A percentile compares a stretch with the other conserved stretches of the same genome.
Conservation (phyloP, 225 moss, liverwort and hornwort species). For the Bryoerythrophyllum caledonicum region DNA sequence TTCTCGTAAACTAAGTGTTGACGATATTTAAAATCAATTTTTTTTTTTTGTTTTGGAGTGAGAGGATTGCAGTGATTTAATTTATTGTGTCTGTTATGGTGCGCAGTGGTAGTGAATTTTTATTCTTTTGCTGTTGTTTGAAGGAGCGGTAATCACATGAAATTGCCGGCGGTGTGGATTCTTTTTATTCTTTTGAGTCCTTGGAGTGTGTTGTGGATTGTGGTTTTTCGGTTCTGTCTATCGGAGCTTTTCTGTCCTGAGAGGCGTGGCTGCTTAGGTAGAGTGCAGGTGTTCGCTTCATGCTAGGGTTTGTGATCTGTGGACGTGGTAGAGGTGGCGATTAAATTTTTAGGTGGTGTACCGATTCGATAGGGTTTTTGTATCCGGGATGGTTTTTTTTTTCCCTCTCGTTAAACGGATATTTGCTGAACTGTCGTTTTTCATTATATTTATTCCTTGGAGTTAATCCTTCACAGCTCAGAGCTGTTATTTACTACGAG, state of each 20-base stretch:
- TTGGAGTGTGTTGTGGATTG: neutral
- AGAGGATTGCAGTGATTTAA: neutral
- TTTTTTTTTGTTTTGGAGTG: neutral
- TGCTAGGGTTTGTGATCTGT: conserved; percentile 34
- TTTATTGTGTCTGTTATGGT: conserved; percentile 8
- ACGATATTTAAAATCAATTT: neutral
- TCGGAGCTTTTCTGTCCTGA: neutral
- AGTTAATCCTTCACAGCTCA: neutral
- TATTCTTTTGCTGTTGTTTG: neutral
- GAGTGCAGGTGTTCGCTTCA: neutral
- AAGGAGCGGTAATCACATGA: neutral
- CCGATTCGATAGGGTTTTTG: conserved; percentile 13
- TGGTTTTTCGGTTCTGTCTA: neutral
- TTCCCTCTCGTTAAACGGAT: neutral
- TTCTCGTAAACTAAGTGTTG: neutral
- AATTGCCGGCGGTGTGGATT: neutral
- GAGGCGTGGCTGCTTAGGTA: neutral
- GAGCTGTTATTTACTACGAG: neutral
- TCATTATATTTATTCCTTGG: neutral
- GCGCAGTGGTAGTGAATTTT: neutral
- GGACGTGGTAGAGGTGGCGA: neutral
- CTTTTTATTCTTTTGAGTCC: neutral
- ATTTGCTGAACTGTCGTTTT: neutral
- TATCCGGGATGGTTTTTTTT: neutral
- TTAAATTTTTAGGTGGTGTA: neutral